Conservation (phyloP, 768 basidiomycete species). For the Leccinum uliginosum region DNA sequence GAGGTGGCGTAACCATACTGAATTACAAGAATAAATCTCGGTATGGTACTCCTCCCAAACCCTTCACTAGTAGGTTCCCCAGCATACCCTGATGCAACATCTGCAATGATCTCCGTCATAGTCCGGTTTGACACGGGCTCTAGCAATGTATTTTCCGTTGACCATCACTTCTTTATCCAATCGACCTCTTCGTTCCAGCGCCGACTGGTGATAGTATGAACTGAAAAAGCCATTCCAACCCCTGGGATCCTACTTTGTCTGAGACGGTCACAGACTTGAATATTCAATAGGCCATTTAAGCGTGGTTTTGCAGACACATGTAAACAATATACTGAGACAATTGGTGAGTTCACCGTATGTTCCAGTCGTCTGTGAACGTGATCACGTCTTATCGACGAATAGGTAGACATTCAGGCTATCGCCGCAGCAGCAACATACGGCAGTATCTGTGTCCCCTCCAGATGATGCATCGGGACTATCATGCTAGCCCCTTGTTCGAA, state of each 20-base stretch:
- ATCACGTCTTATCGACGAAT: background rate
- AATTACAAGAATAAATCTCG: background rate
- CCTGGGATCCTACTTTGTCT: constrained; percentile 21
- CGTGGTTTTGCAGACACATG: constrained; percentile 34
- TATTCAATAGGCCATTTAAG: constrained; percentile 16
- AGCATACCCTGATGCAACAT: background rate
- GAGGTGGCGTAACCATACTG: background rate
- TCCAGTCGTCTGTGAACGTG: background rate
- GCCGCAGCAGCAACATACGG: constrained; percentile 5
- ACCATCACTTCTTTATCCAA: background rate
- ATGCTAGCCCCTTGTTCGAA: constrained; percentile 26
- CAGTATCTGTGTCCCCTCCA: background rate
- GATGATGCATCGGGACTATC: constrained; percentile 24
- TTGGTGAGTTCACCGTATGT: constrained; percentile 6
- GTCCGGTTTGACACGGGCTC: constrained; percentile 30
- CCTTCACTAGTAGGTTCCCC: background rate
- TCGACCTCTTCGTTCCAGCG: constrained; percentile 11
- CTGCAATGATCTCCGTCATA: background rate
- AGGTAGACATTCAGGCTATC: constrained; percentile 13
- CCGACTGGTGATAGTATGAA: background rate
- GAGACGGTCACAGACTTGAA: constrained; percentile 23
- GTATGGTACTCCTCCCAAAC: constrained; percentile 1
- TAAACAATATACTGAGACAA: constrained; percentile 33
- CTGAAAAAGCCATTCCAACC: constrained; percentile 26
- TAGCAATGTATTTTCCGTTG: constrained; percentile 1